Conservation (phyloP, 2,329 filamentous ascomycete species). For the Lecanicillium sp. region DNA sequence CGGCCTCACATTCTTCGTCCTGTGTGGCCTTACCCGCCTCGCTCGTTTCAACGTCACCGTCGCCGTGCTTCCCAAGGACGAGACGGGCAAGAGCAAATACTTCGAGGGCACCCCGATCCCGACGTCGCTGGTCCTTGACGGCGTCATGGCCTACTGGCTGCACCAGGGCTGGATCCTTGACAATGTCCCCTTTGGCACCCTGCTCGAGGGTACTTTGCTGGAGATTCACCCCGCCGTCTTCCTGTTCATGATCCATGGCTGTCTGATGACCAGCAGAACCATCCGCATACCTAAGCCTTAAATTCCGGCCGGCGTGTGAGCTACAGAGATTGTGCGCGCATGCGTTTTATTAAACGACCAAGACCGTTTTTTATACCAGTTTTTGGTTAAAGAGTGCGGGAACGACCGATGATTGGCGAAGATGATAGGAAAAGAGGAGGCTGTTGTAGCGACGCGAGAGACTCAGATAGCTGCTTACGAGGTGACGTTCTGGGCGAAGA, state of each 20-base stretch:
- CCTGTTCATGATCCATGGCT: constrained; percentile 83
- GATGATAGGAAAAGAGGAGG: neutral
- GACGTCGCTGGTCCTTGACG: constrained; percentile 74
- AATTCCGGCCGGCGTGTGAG: constrained; percentile 9
- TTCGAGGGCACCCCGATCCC: constrained; percentile 98
- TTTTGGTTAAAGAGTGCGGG: constrained; percentile 1
- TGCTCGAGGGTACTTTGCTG: constrained; percentile 58
- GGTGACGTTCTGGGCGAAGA: too few species aligned
- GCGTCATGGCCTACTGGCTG: constrained; percentile 85
- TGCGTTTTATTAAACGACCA: neutral
- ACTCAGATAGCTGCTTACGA: neutral
- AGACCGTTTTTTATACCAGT: neutral
- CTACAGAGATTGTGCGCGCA: neutral
- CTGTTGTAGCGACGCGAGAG: neutral
- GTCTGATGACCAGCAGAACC: constrained; percentile 90
- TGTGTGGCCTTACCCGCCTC: constrained; percentile 87
- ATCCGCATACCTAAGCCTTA: constrained; percentile 89
- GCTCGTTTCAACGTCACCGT: constrained; percentile 98
- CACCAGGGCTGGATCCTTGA: constrained; percentile 73
- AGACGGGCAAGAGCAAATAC: constrained; percentile 83
- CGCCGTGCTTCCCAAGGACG: constrained; percentile 82
- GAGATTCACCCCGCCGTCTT: constrained; percentile 81
- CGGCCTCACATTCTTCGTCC: constrained; percentile 78
- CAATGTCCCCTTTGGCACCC: constrained; percentile 68
- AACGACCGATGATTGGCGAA: neutral